Conservation (phyloP, 2,329 filamentous ascomycete genomes). For the Verticillium longisporum region DNA sequence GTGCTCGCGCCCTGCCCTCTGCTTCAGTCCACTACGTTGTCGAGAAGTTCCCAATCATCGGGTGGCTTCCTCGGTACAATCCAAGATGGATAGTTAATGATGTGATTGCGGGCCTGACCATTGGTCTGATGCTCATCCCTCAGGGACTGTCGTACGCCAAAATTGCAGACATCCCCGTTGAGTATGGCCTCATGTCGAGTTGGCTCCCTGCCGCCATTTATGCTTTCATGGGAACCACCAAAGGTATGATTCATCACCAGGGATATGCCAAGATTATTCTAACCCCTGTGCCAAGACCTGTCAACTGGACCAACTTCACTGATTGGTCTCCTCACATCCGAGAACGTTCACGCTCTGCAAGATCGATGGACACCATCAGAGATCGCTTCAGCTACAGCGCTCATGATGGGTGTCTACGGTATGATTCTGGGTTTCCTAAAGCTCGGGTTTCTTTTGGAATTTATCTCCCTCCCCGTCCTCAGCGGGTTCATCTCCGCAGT, state of each 20-base stretch:
- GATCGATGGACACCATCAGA: slow-evolving; percentile 41
- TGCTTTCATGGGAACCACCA: slow-evolving; percentile 55
- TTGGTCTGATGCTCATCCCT: slow-evolving; percentile 54
- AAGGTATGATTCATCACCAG: slow-evolving; percentile 33
- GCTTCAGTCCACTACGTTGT: slow-evolving; percentile 47
- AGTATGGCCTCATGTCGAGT: slow-evolving; percentile 52
- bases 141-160: slow-evolving; percentile 57
- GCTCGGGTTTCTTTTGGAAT: slow-evolving; percentile 59
- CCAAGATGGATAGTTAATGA: slow-evolving; percentile 56
- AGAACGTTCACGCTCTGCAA: slow-evolving; percentile 48
- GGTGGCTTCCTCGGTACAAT: slow-evolving; percentile 57
- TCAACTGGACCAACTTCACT: slow-evolving; percentile 59
- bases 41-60: slow-evolving; percentile 55
- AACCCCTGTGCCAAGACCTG: slow-evolving; percentile 33
- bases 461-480: slow-evolving; percentile 57
- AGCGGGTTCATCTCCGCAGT: slow-evolving; percentile 61
- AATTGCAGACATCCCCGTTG: slow-evolving; percentile 53
- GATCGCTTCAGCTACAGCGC: slow-evolving; percentile 54
- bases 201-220: slow-evolving; percentile 53
- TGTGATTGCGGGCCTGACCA: slow-evolving; percentile 52
- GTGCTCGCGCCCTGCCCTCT: slow-evolving; percentile 36
- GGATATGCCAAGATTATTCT: not conserved
- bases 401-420: slow-evolving; percentile 56
- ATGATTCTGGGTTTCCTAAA: slow-evolving; percentile 54
- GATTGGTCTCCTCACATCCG: slow-evolving; percentile 55